Conservation (phyloP, 805 yeast genomes). For the Zygosaccharomyces kombuchaensis region DNA sequence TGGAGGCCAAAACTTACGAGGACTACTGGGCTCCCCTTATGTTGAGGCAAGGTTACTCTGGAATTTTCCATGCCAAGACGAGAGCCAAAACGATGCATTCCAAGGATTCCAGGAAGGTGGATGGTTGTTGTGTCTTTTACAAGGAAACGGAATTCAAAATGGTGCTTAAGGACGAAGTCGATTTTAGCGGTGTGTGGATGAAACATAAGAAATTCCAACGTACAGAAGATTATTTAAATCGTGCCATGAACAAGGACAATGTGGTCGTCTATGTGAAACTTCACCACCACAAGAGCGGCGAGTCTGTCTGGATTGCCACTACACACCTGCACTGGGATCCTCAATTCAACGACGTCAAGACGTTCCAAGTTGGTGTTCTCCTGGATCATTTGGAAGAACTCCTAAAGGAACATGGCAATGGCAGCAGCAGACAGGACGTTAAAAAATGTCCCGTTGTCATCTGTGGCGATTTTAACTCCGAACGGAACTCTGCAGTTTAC, state of each 20-base stretch:
- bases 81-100: conserved; percentile 87
- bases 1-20: conserved; percentile 79
- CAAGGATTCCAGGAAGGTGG: conserved; percentile 81
- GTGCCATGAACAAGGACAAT: conserved; percentile 94
- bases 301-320: conserved; percentile 68
- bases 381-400: conserved; percentile 79
- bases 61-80: conserved; percentile 79
- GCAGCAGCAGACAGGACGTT: conserved; percentile 45
- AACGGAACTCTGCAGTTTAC: conserved; percentile 82
- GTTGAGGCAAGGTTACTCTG: conserved; percentile 70
- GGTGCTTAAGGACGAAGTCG: conserved; percentile 67
- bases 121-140: conserved; percentile 96
- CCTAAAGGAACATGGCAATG: conserved; percentile 44
- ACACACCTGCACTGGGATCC: conserved; percentile 99
- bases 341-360: conserved; percentile 88
- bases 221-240: conserved; percentile 89
- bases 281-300: conserved; percentile 69
- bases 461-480: conserved; percentile 95
- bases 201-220: conserved; percentile 82
- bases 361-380: conserved; percentile 89
- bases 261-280: conserved; percentile 75
- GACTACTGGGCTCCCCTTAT: conserved; percentile 81
- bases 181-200: conserved; percentile 78
- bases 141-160: conserved; percentile 64
- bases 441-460: conserved; percentile 72